Evolutionary conservation across 2,329 filamentous ascomycete species (phyloP).

Genomic region (Pestalotiopsis sp.): DNA sequence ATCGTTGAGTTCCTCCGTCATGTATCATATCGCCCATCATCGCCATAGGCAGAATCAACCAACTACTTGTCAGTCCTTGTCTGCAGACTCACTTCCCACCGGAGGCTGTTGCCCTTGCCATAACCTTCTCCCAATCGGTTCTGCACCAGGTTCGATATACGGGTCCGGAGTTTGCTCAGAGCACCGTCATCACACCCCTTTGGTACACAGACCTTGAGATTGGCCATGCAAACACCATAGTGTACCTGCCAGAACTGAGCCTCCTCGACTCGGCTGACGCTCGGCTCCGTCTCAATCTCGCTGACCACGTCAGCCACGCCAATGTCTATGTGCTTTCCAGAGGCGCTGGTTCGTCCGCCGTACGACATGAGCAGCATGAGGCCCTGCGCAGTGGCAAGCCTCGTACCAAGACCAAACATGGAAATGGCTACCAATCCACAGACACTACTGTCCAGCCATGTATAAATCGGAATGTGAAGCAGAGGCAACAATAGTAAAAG

Average conservation of each 20-base stretch:
- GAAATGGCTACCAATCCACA: conserved; percentile 80
- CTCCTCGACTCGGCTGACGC: conserved; percentile 79
- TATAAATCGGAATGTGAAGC: conserved; percentile 77
- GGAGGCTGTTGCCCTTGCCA: conserved; percentile 74
- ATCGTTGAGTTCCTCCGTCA: not conserved
- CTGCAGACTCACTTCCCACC: conserved; percentile 94
- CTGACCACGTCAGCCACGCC: conserved; percentile 75
- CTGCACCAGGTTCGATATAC: conserved; percentile 77
- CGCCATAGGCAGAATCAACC: not conserved
- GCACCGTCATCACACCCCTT: conserved; percentile 70
- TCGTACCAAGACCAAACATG: conserved; percentile 87
- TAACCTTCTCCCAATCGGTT: conserved; percentile 88
- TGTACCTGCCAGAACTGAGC: conserved; percentile 99
- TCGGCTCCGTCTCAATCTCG: conserved; percentile 81
- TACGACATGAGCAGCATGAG: conserved; percentile 98
- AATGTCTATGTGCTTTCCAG: conserved; percentile 38
- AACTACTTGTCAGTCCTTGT: conserved; percentile 47
- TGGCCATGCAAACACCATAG: conserved; percentile 95
- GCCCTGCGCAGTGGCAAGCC: conserved; percentile 83
- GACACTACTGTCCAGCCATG: conserved; percentile 81
- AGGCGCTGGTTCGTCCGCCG: conserved; percentile 37
- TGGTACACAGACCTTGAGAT: conserved; percentile 76
- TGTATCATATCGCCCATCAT: not conserved
- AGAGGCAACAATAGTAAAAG: conserved; percentile 82
- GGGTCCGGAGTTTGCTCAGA: conserved; percentile 72